phyloP scores from a whole-genome alignment of 2,329 filamentous ascomycete species.

The Amylocarpus encephaloides region DNA sequence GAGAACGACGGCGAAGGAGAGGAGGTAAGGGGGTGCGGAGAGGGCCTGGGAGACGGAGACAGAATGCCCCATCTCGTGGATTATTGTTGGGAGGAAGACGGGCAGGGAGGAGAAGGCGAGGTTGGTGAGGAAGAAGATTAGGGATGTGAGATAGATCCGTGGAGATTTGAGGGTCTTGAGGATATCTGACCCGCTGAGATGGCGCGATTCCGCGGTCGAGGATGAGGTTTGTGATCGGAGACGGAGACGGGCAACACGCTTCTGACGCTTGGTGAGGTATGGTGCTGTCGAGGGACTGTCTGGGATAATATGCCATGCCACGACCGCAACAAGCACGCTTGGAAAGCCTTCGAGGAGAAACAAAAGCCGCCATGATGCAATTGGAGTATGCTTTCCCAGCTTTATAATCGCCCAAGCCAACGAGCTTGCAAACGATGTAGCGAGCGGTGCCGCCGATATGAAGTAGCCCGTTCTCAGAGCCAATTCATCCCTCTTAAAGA shows the following conservation, averaged over 20 bases:
- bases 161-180: conserved; percentile 56
- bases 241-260: conserved; percentile 64
- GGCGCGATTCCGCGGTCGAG: conserved; percentile 14
- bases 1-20: conserved; percentile 67
- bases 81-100: conserved; percentile 78
- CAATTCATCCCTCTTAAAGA: conserved; percentile 63
- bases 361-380: conserved; percentile 79
- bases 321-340: conserved; percentile 65
- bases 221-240: conserved; percentile 39
- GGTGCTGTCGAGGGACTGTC: conserved; percentile 63
- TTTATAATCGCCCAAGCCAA: conserved; percentile 74
- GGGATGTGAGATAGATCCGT: conserved; percentile 66
- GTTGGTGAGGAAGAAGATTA: conserved; percentile 84
- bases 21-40: conserved; percentile 73
- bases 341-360: conserved; percentile 84
- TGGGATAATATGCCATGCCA: conserved; percentile 70
- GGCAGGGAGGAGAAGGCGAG: conserved; percentile 84
- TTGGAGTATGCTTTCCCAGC: conserved; percentile 55
- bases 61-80: conserved; percentile 69
- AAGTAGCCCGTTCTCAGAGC: conserved; percentile 83
- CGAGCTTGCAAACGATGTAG: conserved; percentile 73
- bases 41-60: conserved; percentile 66
- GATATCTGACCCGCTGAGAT: conserved; percentile 51
- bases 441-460: conserved; percentile 76
- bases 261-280: conserved; percentile 57